Base-by-base conservation (phyloP, 192 early-diverging fungal genomes). In the Mortierella hygrophila region DNA sequence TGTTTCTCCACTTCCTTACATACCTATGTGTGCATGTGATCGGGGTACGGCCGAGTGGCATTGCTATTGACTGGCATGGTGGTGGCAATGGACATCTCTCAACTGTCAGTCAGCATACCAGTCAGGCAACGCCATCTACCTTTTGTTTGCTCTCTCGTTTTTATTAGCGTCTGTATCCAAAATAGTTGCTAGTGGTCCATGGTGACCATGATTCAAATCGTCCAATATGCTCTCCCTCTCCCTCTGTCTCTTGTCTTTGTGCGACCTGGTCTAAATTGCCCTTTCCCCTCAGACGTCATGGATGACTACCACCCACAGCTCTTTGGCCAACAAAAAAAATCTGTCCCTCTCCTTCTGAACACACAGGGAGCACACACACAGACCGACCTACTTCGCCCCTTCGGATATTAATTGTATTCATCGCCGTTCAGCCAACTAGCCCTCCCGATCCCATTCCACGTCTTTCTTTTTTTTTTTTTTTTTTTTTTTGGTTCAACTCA, bases 351-450 rank as follows among this genome's bases (percentile, higher is more conserved):
- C 49, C 18, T 52, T 2, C 49, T 16, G 49, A 18, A 52, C 49
- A 52, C 49, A 21, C 49, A 52, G 26, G 38, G 38, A 40, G 16
- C 57, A 63, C 57, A 63, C 57, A 63, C 1, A 63, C 11, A 9
- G 11, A 63, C 23, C 26, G 23, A 57, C 54, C 26, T 7, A 57
- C 55, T 6, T 26, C n/a, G 7, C 23, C 55, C 21, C 9, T 32
- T 32, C 60, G 29, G 29, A 65, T 32, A 65, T 65, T 65, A 65
- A 65, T 65, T 65, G 26, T 38, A 70, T 87, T 41, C 55, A 80
- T 29, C 3, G 23, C 26, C 52, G 55, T 35, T 23, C 23, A 46
- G 11, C 76, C 26, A 21, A 32, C 74, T 76, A 75, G 74, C 26
- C 75, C 37, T 69, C 40, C 44, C 72, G 37, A 55, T 70, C 76